Base-by-base conservation (phyloP, 2,329 filamentous ascomycete species). In the Graphiopsis chlorocephala region DNA sequence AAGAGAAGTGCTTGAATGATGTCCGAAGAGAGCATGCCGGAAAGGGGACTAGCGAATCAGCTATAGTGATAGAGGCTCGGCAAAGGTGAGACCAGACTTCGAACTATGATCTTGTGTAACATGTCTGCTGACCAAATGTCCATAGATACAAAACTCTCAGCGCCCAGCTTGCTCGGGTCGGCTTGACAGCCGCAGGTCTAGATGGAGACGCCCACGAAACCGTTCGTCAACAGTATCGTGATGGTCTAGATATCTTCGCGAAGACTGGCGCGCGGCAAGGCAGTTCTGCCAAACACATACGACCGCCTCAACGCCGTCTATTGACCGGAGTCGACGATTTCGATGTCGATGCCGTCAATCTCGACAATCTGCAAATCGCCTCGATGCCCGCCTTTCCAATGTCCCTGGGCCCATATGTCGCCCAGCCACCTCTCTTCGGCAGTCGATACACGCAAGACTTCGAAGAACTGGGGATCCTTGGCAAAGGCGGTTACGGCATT, bases 401-500 rank as follows among this genome's bases (percentile, higher is more conserved):
- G 26, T 28, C 38, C 10, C 28, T 57, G 14, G 61, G 55, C 4
- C 38, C 61, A 4, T 64, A 64, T 38, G 52, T 57, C 12, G 48
- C 61, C 2, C 61, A 57, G 11, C 50, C 55, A 33, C 35, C 61
- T n/a, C 47, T 64, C 25, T 57, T 57, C 38, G 55, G 63, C 33
- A 80, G 81, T 48, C 77, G 82, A 50, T 85, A 84, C 69, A 72
- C 77, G 3, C 77, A 78, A 42, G 84, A 84, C 66, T 86, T 84
- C 65, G 77, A 80, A 23, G 82, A 87, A 68, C 72, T 88, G 14
- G 80, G 79, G 20, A 72, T 86, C 1, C 79, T 90, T 3, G 88
- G 88, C 1, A 87, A 84, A 72, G 88, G 88, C 15, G 88, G 87
- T 0, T 90, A 88, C 71, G 87, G 87, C 1, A 82, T 83, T 42